phyloP scores from a whole-genome alignment of 257 asterid genomes.

The Schizonepeta tenuifolia region DNA sequence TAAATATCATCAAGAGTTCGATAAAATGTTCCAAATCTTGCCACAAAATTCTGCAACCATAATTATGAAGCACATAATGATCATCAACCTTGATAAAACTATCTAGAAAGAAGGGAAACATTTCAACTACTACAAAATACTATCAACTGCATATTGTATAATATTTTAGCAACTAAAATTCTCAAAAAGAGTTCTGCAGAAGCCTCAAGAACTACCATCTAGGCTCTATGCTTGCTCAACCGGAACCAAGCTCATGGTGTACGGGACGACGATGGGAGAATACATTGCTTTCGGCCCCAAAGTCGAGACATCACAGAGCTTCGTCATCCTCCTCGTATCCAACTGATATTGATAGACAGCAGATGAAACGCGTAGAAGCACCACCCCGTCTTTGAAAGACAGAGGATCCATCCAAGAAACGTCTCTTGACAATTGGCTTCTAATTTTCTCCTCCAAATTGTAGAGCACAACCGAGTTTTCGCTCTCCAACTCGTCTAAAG shows the following conservation, averaged over 20 bases:
- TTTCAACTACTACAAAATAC: neutral
- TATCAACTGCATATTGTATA: neutral
- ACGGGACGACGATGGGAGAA: constrained; percentile 61
- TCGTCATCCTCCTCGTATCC: constrained; percentile 49
- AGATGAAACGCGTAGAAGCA: constrained; percentile 50
- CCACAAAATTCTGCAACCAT: neutral
- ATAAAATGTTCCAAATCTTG: neutral
- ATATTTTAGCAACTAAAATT: neutral
- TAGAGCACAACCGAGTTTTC: constrained; percentile 37
- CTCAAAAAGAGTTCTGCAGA: neutral
- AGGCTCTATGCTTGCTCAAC: constrained; percentile 26
- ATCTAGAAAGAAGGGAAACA: neutral
- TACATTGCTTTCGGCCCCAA: constrained; percentile 51
- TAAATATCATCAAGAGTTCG: too few species aligned
- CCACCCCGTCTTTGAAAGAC: constrained; percentile 53
- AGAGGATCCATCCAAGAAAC: constrained; percentile 51
- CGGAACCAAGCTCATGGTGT: constrained; percentile 66
- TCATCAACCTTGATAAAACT: neutral
- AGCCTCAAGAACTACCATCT: neutral
- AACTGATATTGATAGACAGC: constrained; percentile 43
- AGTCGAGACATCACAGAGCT: constrained; percentile 40
- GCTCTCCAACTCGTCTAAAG: constrained; percentile 48
- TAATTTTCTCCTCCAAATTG: constrained; percentile 39
- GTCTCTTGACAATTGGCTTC: neutral
- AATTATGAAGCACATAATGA: too few species aligned